phyloP scores from a whole-genome alignment of 73 alveolate species.

The Paramecium sexaurelia region DNA sequence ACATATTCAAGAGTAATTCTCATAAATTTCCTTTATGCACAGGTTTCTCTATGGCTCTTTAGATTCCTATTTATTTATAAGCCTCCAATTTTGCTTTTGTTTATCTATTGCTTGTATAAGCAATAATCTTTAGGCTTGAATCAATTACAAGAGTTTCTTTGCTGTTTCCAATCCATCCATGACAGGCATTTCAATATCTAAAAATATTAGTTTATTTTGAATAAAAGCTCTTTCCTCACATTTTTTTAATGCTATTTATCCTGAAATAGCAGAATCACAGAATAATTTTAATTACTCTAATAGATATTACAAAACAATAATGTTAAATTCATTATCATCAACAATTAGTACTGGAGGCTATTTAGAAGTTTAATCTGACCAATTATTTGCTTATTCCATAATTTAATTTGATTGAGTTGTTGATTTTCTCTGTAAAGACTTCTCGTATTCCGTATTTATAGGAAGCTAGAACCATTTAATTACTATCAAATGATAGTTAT shows the following conservation, averaged over 20 bases:
- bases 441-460: not conserved
- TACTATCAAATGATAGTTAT: not conserved
- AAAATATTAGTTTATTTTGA: not conserved
- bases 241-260: not conserved
- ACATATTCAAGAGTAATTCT: not conserved
- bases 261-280: constrained; percentile 54
- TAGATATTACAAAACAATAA: not conserved
- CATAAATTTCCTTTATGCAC: not conserved
- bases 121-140: not conserved
- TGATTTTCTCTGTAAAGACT: not conserved
- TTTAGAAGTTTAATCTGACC: not conserved
- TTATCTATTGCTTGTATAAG: not conserved
- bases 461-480: not conserved
- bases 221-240: not conserved
- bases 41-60: constrained; percentile 37
- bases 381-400: not conserved
- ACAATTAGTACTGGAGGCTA: constrained; percentile 32
- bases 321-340: constrained; percentile 56
- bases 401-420: not conserved
- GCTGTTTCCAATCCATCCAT: constrained; percentile 55
- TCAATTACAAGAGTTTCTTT: not conserved
- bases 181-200: constrained; percentile 52
- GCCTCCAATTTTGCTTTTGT: not conserved
- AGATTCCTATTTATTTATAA: not conserved
- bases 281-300: not conserved